phyloP scores from a whole-genome alignment of 371 early-diverging fungal species.

The Actinomucor elegans region DNA sequence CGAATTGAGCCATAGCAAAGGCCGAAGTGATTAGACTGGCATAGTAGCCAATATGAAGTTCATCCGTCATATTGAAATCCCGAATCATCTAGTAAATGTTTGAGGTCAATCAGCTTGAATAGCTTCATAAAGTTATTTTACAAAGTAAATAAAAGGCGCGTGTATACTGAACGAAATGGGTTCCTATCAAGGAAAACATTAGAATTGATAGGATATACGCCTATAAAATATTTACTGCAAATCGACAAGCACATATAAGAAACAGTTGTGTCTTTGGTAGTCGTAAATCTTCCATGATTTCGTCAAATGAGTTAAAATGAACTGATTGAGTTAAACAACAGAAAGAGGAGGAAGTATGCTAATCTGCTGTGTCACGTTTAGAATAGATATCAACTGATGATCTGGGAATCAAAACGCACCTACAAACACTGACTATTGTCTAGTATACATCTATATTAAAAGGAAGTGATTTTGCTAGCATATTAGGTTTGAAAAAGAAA shows the following conservation, averaged over 20 bases:
- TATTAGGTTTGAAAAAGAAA: too few species aligned
- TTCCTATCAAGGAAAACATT: slow-evolving; percentile 49
- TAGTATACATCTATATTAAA: too few species aligned
- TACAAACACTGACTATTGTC: too few species aligned
- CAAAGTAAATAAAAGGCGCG: slow-evolving; percentile 57
- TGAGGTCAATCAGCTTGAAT: too few species aligned
- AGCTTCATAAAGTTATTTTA: too few species aligned
- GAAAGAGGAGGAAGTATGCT: not conserved
- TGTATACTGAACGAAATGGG: slow-evolving; percentile 59
- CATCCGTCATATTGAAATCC: slow-evolving; percentile 57
- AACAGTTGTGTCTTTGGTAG: slow-evolving; percentile 57
- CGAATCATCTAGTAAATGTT: slow-evolving; percentile 64
- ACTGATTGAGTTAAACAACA: not conserved
- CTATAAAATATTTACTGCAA: slow-evolving; percentile 37
- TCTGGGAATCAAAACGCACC: too few species aligned
- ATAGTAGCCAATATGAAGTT: slow-evolving; percentile 61
- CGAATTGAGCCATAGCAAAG: slow-evolving; percentile 64
- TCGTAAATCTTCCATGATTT: slow-evolving; percentile 19
- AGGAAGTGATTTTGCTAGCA: too few species aligned
- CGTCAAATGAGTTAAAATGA: too few species aligned
- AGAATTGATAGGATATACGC: too few species aligned
- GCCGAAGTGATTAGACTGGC: slow-evolving; percentile 61
- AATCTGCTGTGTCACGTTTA: not conserved
- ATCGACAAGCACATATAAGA: slow-evolving; percentile 51
- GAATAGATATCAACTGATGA: too few species aligned